phyloP scores from a whole-genome alignment of 805 yeast genomes.

The Ogataea degrootiae region DNA sequence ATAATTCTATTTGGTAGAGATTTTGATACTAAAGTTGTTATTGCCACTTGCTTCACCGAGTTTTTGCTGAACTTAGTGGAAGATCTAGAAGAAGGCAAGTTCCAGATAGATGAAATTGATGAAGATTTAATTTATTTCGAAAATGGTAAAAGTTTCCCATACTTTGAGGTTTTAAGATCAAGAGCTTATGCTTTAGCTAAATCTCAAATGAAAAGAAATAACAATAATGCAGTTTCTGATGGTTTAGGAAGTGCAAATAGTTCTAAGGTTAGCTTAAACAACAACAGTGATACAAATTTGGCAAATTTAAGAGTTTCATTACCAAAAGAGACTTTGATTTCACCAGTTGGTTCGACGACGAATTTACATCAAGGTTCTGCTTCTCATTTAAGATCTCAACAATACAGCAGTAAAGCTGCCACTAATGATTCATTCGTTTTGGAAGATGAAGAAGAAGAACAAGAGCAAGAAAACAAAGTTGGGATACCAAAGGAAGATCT shows the following conservation, averaged over 20 bases:
- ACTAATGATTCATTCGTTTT: conserved; percentile 25
- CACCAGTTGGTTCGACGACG: conserved; percentile 22
- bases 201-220: conserved; percentile 12
- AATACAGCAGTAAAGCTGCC: conserved; percentile 19
- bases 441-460: conserved; percentile 26
- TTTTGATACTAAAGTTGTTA: conserved; percentile 80
- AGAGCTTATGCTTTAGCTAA: conserved; percentile 43
- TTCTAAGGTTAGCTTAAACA: too few relatives aligned
- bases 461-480: conserved; percentile 29
- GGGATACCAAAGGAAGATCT: background rate
- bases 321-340: conserved; percentile 30
- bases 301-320: conserved; percentile 19
- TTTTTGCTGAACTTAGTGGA: conserved; percentile 78
- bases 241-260: too few relatives aligned
- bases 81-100: conserved; percentile 81
- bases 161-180: conserved; percentile 64
- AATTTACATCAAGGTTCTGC: conserved; percentile 1
- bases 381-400: conserved; percentile 33
- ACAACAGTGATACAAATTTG: background rate
- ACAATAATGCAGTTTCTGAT: background rate
- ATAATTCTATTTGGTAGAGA: conserved; percentile 92
- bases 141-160: conserved; percentile 46
- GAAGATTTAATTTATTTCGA: conserved; percentile 48
- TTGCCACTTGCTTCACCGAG: conserved; percentile 87
- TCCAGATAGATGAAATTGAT: conserved; percentile 57